Base-by-base conservation (phyloP, 2,329 filamentous ascomycete genomes). In the Fusarium redolens region DNA sequence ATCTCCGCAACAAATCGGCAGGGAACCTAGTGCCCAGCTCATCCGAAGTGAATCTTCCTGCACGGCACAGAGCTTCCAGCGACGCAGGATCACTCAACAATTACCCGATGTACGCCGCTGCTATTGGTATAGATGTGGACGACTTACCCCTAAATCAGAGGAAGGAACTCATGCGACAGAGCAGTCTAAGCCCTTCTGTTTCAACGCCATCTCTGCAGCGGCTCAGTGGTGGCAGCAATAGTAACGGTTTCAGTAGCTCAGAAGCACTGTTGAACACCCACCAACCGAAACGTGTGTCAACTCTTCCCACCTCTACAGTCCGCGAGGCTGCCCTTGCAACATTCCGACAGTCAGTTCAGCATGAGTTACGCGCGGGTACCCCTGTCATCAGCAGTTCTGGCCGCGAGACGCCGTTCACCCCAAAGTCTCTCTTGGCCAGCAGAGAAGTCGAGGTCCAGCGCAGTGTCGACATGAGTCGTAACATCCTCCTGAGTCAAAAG, bases 91-190 rank as follows among this genome's bases (percentile, higher is more conserved):
- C 83, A 9, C 57, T 86, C 14, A 72, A 82, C 71, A 82, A 83
- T 69, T 81, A 83, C 61, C 69, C 80, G 18, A 76, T 78, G 62
- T 78, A 81, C 57, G 66, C 76, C 43, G 70, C 78, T 25, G 72
- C 75, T 61, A 67, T 79, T 13, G 79, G 78, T 25, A 78, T 83
- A 22, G 88, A 89, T 72, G 84, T 86, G 3, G 93, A 95, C 68
- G 89, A 95, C 62, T 85, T 96, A 73, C 91, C 93, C 0, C 85
- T 96, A 22, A 92, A 90, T 45, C 89, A 92, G 75, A 90, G 93
- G 47, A 88, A 87, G 61, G 83, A 88, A 50, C 80, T 92, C 33
- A 89, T 93, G 61, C 89, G 88, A 37, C 86, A 88, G 45, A 85
- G 79, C 70, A 87, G 85, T 75, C 69, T 84, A 52, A 79, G 82